Evolutionary conservation across 1,284 basidiomycete species (phyloP), one percentile per base, ranked within the genome.

Genomic region (Sporisorium scitamineum): DNA sequence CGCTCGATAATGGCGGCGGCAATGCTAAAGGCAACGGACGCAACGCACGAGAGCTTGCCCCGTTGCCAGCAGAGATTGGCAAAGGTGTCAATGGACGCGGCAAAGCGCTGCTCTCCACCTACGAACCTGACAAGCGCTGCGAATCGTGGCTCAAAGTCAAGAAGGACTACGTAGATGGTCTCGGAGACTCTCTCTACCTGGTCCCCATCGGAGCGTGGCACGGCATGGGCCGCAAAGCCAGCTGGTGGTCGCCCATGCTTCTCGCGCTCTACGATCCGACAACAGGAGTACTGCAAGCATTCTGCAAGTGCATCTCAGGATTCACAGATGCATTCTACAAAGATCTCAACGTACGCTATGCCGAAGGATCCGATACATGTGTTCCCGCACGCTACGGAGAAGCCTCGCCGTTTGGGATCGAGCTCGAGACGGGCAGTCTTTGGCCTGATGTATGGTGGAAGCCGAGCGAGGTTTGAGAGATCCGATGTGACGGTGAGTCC

Each of bases 161-260:
- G 86, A 93, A 93, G 82, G 91, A 92, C 81, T 92, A 92, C 78
- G 89, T 91, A 26, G 87, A 87, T 26, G 90, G 89, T 0, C 81
- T 92, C 32, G 90, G 90, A 31, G 91, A 82, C 53, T 74, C 78
- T 22, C 70, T 82, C 2, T 80, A 82, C 45, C 62, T 82, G 0
- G 79, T 79, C 1, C 70, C 51, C 31, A 80, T 89, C 16, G 89
- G 89, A 2, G 82, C 92, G 20, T 95, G 93, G 94, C 91, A 95
- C 87, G 95, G 95, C 47, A 92, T 92, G 85, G 95, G 95, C n/a
- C 87, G 94, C 37, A 97, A 97, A 86, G 92, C 91, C 10, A 89
- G 90, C 29, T 97, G 94, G 94, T 97, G 94, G 94, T 92, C 91
- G 71, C 95, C 95, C 0, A 91, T 97, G 78, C 88, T 97, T 14